Conservation (phyloP, 768 basidiomycete genomes). For the Lentinula sp. region DNA sequence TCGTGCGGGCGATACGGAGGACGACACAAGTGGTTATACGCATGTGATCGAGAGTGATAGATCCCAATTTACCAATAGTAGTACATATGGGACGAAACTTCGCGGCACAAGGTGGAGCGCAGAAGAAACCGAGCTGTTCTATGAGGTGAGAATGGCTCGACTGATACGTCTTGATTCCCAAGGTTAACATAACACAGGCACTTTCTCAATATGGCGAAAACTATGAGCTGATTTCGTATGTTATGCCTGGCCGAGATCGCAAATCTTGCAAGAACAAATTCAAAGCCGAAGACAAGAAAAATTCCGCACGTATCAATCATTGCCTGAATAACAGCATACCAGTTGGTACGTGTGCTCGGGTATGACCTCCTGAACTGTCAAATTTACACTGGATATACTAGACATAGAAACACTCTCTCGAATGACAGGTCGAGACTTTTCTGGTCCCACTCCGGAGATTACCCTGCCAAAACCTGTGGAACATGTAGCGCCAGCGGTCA, state of each 20-base stretch:
- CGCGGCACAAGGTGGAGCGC: conserved; percentile 84
- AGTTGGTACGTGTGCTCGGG: conserved; percentile 49
- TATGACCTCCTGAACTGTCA: not conserved
- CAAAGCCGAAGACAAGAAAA: conserved; percentile 81
- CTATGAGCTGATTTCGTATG: conserved; percentile 85
- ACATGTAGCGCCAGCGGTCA: conserved; percentile 9
- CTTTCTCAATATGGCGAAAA: conserved; percentile 87
- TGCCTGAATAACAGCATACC: conserved; percentile 72
- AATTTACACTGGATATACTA: conserved; percentile 17
- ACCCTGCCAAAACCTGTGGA: conserved; percentile 29
- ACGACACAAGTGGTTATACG: conserved; percentile 62
- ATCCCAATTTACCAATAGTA: conserved; percentile 81
- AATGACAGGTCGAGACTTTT: conserved; percentile 84
- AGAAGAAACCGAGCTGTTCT: conserved; percentile 89
- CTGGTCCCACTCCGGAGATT: conserved; percentile 74
- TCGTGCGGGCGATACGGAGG: conserved; percentile 51
- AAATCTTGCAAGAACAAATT: conserved; percentile 93
- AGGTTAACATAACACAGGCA: conserved; percentile 45
- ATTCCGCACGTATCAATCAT: conserved; percentile 67
- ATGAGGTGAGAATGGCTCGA: conserved; percentile 48
- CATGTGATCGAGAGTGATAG: conserved; percentile 80
- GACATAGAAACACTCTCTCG: conserved; percentile 70
- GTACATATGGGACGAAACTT: conserved; percentile 73
- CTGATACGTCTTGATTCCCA: conserved; percentile 3
- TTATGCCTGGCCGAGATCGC: conserved; percentile 79